These are phyloP conservation scores for Lepiota brunneoincarnata DNA, from an alignment of 768 basidiomycete genomes.

Conservation along the genomic window DNA sequence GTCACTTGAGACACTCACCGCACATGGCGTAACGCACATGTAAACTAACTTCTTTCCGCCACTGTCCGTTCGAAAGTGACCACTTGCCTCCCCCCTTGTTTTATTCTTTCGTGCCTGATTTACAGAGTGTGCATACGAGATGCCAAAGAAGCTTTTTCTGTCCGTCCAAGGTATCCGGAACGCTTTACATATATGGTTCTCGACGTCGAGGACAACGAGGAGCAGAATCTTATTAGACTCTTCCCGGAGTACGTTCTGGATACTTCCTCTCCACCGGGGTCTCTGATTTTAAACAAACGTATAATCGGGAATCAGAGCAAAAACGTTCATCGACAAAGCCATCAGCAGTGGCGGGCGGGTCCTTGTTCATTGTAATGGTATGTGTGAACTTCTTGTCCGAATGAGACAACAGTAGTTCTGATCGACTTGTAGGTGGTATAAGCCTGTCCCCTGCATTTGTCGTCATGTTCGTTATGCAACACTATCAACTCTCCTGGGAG, in stretches of 20 bases:
- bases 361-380: constrained; percentile 88
- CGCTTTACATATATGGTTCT: constrained; percentile 76
- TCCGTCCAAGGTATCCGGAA: constrained; percentile 80
- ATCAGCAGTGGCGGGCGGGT: constrained; percentile 66
- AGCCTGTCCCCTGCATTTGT: constrained; percentile 86
- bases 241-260: constrained; percentile 79
- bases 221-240: constrained; percentile 89
- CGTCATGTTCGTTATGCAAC: constrained; percentile 92
- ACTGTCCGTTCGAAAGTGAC: constrained; percentile 10
- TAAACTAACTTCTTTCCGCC: constrained; percentile 26
- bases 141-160: constrained; percentile 86
- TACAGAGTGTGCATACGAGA: constrained; percentile 85
- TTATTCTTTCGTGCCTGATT: not conserved
- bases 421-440: constrained; percentile 63
- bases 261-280: not conserved
- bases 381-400: constrained; percentile 15
- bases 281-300: not conserved
- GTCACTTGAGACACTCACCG: constrained; percentile 63
- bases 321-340: constrained; percentile 71
- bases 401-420: not conserved
- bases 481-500: constrained; percentile 79
- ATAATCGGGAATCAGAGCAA: constrained; percentile 51
- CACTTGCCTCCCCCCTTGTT: constrained; percentile 16
- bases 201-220: constrained; percentile 89
- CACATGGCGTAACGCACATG: constrained; percentile 82